A percentile compares a stretch with the other conserved stretches of the same genome.
These are phyloP conservation scores for Blastocrithidia nonstop DNA, from an alignment of 208 protist species.

Conservation along the genomic window DNA sequence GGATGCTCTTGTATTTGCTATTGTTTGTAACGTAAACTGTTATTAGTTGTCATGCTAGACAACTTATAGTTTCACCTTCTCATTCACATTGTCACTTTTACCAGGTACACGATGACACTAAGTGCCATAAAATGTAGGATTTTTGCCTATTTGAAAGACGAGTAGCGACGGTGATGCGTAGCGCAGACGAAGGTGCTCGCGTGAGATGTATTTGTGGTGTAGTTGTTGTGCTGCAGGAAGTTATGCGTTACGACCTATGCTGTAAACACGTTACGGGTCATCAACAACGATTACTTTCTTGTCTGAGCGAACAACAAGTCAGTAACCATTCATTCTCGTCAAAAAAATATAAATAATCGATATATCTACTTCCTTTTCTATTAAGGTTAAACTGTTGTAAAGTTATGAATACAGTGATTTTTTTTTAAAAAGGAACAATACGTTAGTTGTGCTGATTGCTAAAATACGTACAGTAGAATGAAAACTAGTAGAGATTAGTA, in stretches of 20 bases:
- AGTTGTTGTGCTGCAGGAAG: constrained; percentile 35
- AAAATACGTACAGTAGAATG: too few relatives aligned
- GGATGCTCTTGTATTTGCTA: too few relatives aligned
- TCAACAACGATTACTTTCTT: constrained; percentile 18
- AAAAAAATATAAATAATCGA: too few relatives aligned
- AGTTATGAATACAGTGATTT: background rate
- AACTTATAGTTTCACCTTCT: too few relatives aligned
- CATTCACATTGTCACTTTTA: background rate
- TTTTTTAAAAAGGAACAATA: too few relatives aligned
- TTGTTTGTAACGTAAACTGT: too few relatives aligned
- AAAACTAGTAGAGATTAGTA: too few relatives aligned
- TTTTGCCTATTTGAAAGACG: constrained; percentile 30
- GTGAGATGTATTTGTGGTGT: constrained; percentile 35
- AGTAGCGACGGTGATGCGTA: constrained; percentile 20
- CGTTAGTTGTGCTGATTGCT: too few relatives aligned
- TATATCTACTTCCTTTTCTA: too few relatives aligned
- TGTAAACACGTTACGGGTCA: constrained; percentile 13
- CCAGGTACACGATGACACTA: constrained; percentile 10
- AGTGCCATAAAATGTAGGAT: constrained; percentile 39
- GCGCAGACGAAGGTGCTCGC: constrained; percentile 32
- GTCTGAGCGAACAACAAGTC: constrained; percentile 50
- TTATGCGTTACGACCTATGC: constrained; percentile 22
- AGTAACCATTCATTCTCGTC: constrained; percentile 15
- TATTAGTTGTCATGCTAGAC: too few relatives aligned
- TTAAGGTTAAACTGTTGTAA: background rate